Evolutionary conservation across 495 filamentous ascomycete species (phyloP).

Genomic region (Xylaria palmicola): DNA sequence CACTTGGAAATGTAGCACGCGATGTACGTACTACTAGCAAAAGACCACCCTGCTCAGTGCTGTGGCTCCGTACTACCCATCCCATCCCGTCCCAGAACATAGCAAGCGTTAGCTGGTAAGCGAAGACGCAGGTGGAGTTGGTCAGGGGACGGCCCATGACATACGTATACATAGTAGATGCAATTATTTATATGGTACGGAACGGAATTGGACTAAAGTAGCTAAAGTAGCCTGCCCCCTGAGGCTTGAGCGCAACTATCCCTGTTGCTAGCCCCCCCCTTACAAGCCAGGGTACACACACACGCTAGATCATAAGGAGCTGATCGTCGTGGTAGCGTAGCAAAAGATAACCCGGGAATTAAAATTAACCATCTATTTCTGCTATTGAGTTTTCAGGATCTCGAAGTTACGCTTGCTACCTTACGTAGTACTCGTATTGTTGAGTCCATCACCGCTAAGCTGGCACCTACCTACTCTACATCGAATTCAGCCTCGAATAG

Average conservation of each 20-base stretch:
- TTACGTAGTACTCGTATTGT: too few relatives aligned
- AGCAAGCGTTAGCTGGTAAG: not conserved
- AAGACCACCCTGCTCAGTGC: too few relatives aligned
- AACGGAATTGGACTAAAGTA: too few relatives aligned
- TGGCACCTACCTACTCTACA: not conserved
- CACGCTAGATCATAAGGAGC: constrained; percentile 2
- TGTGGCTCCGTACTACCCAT: not conserved
- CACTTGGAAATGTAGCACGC: not conserved
- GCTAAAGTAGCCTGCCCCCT: not conserved
- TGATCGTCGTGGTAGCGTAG: not conserved
- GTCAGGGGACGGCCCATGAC: constrained; percentile 1
- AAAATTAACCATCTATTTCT: not conserved
- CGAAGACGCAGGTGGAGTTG: not conserved
- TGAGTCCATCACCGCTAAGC: too few relatives aligned
- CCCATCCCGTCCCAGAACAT: not conserved
- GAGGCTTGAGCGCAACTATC: not conserved
- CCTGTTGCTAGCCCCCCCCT: not conserved
- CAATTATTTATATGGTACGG: too few relatives aligned
- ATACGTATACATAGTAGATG: not conserved
- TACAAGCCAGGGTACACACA: not conserved
- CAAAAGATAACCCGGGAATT: constrained; percentile 2
- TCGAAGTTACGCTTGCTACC: too few relatives aligned
- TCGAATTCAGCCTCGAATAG: not conserved
- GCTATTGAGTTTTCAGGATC: too few relatives aligned
- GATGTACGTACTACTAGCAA: too few relatives aligned